Evolutionary conservation across 2,329 filamentous ascomycete genomes (phyloP).

Genomic region (Aspergillus spinulosporus): DNA sequence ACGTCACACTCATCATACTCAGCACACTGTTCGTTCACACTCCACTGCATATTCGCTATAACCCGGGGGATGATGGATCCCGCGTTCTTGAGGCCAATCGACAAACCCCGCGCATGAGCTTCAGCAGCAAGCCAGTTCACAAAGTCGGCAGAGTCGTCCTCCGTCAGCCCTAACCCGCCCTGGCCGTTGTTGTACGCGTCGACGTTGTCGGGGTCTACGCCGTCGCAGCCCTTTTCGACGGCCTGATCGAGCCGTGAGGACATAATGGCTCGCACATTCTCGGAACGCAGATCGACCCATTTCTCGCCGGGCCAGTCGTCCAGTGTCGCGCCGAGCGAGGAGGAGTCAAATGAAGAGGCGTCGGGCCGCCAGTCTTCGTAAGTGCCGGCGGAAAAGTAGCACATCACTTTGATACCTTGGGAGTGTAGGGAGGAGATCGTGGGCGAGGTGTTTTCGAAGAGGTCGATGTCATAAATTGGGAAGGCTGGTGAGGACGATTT

Average conservation of each 20-base stretch:
- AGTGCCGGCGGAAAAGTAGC: slow-evolving; percentile 73
- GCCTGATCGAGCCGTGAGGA: slow-evolving; percentile 59
- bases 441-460: slow-evolving; percentile 54
- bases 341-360: slow-evolving; percentile 52
- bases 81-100: slow-evolving; percentile 69
- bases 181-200: slow-evolving; percentile 63
- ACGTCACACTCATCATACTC: slow-evolving; percentile 60
- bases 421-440: slow-evolving; percentile 26
- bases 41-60: slow-evolving; percentile 59
- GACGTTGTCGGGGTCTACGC: slow-evolving; percentile 70
- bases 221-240: slow-evolving; percentile 63
- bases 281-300: slow-evolving; percentile 63
- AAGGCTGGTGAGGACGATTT: slow-evolving; percentile 22
- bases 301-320: slow-evolving; percentile 66
- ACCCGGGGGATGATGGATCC: slow-evolving; percentile 58
- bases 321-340: slow-evolving; percentile 60
- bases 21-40: slow-evolving; percentile 70
- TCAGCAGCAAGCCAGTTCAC: slow-evolving; percentile 61
- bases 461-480: slow-evolving; percentile 52
- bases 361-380: slow-evolving; percentile 66
- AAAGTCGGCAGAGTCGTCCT: slow-evolving; percentile 58
- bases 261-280: slow-evolving; percentile 65
- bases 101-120: slow-evolving; percentile 57
- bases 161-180: slow-evolving; percentile 58
- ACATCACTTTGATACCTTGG: slow-evolving; percentile 61